Evolutionary conservation across 345 rosid genomes (phyloP), one percentile per base, ranked within the genome.

Genomic region (Pistacia atlantica): DNA sequence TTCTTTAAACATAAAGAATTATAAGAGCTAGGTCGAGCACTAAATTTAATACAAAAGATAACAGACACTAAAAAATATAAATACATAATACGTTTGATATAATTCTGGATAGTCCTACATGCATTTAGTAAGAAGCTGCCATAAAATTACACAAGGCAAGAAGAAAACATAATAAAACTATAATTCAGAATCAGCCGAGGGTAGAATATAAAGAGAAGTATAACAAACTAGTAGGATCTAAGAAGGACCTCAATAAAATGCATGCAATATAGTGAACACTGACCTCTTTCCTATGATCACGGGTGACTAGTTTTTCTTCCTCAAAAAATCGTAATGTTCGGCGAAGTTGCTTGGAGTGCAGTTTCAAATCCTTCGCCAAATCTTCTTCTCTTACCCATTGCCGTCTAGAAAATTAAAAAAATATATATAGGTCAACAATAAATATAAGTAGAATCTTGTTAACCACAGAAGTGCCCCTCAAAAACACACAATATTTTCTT

Each of bases 371-470:
- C 83, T 88, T 93, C 11, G 98, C 98, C 85, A 96, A 85, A 86
- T 91, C 97, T 83, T 96, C 98, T 86, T 96, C 99, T 80, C 97
- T 87, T 76, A 92, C 97, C 95, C 99, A 96, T 77, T 89, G 97
- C 54, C 93, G 89, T 80, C 98, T 92, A 83, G 56, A 52, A 79
- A 58, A 75, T n/a, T 67, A 67, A 35, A 55, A 75, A 6, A 73
- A 49, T 37, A 5, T 20, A 31, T 31, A 31, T 31, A 31, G 37
- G 63, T 12, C 7, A 48, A 46, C 20, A 35, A 56, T 62, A 49
- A 65, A 69, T 20, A 42, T 31, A 55, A 75, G 38, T 65, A n/a
- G 51, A 73, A 57, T 14, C 63, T 54, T 14, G 55, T 59, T n/a
- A 42, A 11, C 4, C 57, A 5, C 51, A 66, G 14, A 16, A 63